Evolutionary conservation across 1,284 basidiomycete species (phyloP).

Genomic region (Moniliella sp.): DNA sequence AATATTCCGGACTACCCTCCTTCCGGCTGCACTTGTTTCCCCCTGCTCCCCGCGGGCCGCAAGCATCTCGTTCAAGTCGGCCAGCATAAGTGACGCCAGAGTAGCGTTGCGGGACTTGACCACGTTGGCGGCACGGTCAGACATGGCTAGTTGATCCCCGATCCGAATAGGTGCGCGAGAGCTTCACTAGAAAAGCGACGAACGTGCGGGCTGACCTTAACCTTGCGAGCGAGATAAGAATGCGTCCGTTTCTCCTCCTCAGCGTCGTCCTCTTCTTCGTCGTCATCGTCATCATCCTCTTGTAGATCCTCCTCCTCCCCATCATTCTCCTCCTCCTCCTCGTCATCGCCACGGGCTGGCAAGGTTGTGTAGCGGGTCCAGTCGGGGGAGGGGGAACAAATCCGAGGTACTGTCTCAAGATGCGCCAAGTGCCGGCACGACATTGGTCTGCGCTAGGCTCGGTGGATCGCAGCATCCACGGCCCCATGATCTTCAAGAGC

Average conservation of each 20-base stretch:
- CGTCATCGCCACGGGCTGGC: slow-evolving; percentile 3
- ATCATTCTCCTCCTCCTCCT: slow-evolving; percentile 7
- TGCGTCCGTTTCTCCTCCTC: slow-evolving; percentile 1
- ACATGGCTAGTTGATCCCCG: slow-evolving; percentile 13
- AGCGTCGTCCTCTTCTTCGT: slow-evolving; percentile 4
- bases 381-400: too few species aligned
- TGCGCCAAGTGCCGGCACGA: slow-evolving; percentile 4
- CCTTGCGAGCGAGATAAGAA: slow-evolving; percentile 1
- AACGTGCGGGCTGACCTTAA: slow-evolving; percentile 15
- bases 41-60: background rate
- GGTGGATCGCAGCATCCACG: slow-evolving; percentile 14
- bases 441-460: too few species aligned
- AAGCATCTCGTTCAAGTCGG: slow-evolving; percentile 12
- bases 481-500: slow-evolving; percentile 19
- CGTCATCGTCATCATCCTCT: slow-evolving; percentile 2
- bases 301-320: background rate
- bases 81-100: slow-evolving; percentile 12
- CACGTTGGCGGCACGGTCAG: too few species aligned
- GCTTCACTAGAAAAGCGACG: slow-evolving; percentile 29
- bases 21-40: slow-evolving; percentile 3
- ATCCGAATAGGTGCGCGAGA: slow-evolving; percentile 28
- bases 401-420: too few species aligned
- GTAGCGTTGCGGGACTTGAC: too few species aligned
- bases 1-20: slow-evolving; percentile 6
- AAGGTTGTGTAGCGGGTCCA: too few species aligned